A percentile compares a stretch with the other conserved stretches of the same genome.
Evolutionary conservation across 176 grass and related monocot species (phyloP).

Genomic region (Zoysia japonica): DNA sequence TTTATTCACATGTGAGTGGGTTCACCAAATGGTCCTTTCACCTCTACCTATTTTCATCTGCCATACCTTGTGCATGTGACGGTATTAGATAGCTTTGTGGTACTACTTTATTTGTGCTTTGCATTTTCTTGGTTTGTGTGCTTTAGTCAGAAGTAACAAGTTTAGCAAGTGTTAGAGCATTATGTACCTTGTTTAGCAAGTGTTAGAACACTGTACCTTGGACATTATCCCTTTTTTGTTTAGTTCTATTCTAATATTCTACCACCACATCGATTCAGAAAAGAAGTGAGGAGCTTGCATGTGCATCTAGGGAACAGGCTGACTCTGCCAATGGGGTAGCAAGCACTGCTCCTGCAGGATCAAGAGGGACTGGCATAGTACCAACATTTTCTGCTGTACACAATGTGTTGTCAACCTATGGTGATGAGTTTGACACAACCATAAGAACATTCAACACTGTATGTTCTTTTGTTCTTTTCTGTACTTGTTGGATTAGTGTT

Average conservation of each 20-base stretch:
- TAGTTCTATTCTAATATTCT: conserved; percentile 44
- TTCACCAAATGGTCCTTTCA: neutral
- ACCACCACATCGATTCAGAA: conserved; percentile 54
- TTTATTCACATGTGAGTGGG: neutral
- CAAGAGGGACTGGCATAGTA: conserved; percentile 53
- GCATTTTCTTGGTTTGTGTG: neutral
- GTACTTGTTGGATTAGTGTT: conserved; percentile 28
- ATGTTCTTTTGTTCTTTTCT: conserved; percentile 46
- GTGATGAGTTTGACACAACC: conserved; percentile 83
- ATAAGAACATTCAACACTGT: conserved; percentile 84
- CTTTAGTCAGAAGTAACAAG: neutral
- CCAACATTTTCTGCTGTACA: conserved; percentile 62
- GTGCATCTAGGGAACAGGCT: conserved; percentile 61
- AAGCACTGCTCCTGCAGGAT: conserved; percentile 47
- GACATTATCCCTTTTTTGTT: neutral
- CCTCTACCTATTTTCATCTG: neutral
- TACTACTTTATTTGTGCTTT: neutral
- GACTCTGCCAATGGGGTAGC: conserved; percentile 63
- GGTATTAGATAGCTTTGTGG: neutral
- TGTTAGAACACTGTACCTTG: neutral
- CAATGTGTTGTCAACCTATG: conserved; percentile 52
- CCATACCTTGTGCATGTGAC: neutral
- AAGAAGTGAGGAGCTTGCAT: conserved; percentile 75
- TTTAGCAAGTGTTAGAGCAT: neutral
- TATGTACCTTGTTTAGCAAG: neutral